phyloP scores from a whole-genome alignment of 768 basidiomycete species.

The Naganishia onofrii region DNA sequence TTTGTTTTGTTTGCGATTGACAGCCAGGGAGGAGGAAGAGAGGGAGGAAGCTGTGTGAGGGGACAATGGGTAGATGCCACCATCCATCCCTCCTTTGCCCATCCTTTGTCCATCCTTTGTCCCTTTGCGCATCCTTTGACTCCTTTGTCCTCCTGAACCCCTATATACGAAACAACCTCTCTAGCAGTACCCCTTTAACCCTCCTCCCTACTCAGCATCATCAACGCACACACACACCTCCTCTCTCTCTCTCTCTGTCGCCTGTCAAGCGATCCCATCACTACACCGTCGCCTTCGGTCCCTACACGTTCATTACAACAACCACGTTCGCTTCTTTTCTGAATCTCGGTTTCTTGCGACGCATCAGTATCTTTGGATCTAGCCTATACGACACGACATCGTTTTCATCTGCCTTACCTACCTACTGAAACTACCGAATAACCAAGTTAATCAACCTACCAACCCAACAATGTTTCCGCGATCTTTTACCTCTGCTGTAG shows the following conservation, averaged over 20 bases:
- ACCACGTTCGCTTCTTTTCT: background rate
- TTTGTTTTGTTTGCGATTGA: background rate
- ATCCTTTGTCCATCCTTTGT: constrained; percentile 2
- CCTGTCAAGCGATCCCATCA: background rate
- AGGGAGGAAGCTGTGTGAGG: background rate
- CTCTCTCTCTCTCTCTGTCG: background rate
- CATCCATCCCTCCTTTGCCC: no score
- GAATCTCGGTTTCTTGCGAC: background rate
- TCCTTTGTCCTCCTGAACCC: no score
- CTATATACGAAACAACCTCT: no score
- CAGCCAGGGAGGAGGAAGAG: background rate
- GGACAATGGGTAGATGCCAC: background rate
- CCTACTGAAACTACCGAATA: no score
- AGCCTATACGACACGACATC: no score
- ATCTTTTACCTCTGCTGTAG: constrained; percentile 1
- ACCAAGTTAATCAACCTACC: background rate
- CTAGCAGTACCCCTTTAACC: background rate
- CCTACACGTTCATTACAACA: background rate
- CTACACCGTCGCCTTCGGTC: no score
- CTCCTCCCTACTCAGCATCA: background rate
- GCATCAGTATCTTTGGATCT: background rate
- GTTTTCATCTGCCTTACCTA: no score
- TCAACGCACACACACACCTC: no score
- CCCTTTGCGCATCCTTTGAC: background rate
- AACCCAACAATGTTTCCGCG: constrained; percentile 4